These are phyloP conservation scores for Thecamonas trahens DNA, from an alignment of 78 protist species.

Conservation along the genomic window DNA sequence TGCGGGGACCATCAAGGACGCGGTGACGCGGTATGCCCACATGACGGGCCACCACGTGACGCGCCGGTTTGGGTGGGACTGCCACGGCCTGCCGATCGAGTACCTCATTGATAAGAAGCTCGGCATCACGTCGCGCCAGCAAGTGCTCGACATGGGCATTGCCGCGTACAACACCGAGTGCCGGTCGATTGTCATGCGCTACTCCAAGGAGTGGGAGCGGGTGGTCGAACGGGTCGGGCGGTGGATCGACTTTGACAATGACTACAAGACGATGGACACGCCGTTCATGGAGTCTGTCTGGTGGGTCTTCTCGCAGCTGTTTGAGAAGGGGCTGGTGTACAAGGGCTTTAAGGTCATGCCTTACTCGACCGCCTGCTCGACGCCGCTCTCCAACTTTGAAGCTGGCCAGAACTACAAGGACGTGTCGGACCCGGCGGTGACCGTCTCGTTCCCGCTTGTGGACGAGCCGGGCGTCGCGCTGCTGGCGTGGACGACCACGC, in stretches of 20 bases:
- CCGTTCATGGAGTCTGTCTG: conserved; percentile 94
- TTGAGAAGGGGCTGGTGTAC: conserved; percentile 89
- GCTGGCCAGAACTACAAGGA: conserved; percentile 88
- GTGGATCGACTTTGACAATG: conserved; percentile 98
- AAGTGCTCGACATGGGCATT: conserved; percentile 86
- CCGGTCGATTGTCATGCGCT: conserved; percentile 91
- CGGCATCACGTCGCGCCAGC: conserved; percentile 55
- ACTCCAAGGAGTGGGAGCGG: conserved; percentile 85
- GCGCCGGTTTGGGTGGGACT: conserved; percentile 98
- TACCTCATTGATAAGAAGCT: conserved; percentile 92
- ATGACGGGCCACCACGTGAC: conserved; percentile 93
- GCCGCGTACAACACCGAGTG: conserved; percentile 90
- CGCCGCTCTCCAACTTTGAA: conserved; percentile 99
- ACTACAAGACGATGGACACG: conserved; percentile 96
- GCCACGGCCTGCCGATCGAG: conserved; percentile 99
- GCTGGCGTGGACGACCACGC: conserved; percentile 99
- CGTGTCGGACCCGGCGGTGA: conserved; percentile 81
- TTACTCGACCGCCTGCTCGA: conserved; percentile 88
- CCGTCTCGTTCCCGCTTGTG: conserved; percentile 51
- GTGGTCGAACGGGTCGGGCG: conserved; percentile 93
- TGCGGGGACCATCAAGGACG: conserved; percentile 98
- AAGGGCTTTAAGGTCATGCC: conserved; percentile 98
- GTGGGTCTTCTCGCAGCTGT: conserved; percentile 95
- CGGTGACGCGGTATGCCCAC: conserved; percentile 93
- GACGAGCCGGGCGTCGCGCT: conserved; percentile 42